Evolutionary conservation across 2,329 filamentous ascomycete species (phyloP), one percentile per base, ranked within the genome.

Genomic region (Piedraia hortae): DNA sequence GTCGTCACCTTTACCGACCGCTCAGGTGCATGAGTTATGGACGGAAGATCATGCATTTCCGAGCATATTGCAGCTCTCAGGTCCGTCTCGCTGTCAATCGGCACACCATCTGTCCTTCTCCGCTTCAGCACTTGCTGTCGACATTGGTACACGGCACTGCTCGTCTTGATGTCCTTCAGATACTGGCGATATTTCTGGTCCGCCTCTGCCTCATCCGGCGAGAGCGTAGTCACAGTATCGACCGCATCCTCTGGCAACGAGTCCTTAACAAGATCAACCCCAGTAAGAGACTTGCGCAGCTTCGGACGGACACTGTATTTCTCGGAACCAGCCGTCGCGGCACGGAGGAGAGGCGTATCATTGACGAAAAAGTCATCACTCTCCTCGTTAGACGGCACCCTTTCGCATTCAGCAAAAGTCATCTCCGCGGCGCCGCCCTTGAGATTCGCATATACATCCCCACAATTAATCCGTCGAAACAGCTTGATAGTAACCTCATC

Each of bases 381-480:
- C n/a, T 39, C 47, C 8, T 35, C 35, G 27, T 50, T 43, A 18
- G 40, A 34, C 3, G 35, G 37, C 18, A 37, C 41, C 24, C 36
- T 43, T 11, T 39, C 39, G 10, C 50, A 25, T 3, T 40, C 35
- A 5, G 44, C 48, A 31, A 57, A 56, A 0, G 46, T 54, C 44
- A 57, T 55, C 34, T 58, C 53, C 26, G 34, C 41, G 28, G 52
- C 39, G n/a, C 50, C 51, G 11, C 53, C 54, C 33, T 60, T 60
- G 21, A 59, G 34, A 32, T 57, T 59, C n/a, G 47, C 52, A 32
- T 51, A 59, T 6, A 57, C 51, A 27, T 60, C 51, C 4, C 50
- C 49, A 15, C 60, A 45, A n/a, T 51, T 45, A 15, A 59, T 53
- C 4, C 45, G 39, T 17, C 56, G 40, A 29, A 59, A 56, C 0